Evolutionary conservation across 805 yeast species (phyloP).

Genomic region (Yamadazyma endophytica): DNA sequence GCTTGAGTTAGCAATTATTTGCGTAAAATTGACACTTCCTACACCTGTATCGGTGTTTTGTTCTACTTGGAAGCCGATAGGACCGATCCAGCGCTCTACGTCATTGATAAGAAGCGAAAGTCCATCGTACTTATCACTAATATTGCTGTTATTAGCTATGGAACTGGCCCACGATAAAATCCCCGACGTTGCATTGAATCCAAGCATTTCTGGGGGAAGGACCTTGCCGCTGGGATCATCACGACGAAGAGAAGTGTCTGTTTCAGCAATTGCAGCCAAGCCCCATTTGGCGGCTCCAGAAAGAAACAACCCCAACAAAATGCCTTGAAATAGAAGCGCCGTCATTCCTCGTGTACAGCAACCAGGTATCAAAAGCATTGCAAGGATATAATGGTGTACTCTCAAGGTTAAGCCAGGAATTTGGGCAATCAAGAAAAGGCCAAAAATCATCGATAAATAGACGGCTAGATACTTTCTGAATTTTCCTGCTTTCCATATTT

Average conservation of each 20-base stretch:
- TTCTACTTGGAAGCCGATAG: no score
- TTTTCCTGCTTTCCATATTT: conserved; percentile 74
- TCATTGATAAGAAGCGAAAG: conserved; percentile 74
- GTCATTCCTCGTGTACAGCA: conserved; percentile 70
- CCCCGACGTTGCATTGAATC: conserved; percentile 25
- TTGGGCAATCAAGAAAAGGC: conserved; percentile 40
- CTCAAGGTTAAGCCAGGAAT: conserved; percentile 71
- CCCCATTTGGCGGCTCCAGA: conserved; percentile 95
- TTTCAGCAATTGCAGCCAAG: conserved; percentile 82
- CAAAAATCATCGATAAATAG: conserved; percentile 45
- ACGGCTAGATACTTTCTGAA: conserved; percentile 54
- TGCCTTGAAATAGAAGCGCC: conserved; percentile 77
- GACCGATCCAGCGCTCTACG: conserved; percentile 67
- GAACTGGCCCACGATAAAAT: conserved; percentile 33
- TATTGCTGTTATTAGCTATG: conserved; percentile 2
- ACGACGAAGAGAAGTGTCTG: conserved; percentile 59
- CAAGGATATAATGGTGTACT: conserved; percentile 76
- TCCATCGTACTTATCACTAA: conserved; percentile 1
- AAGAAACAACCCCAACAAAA: conserved; percentile 71
- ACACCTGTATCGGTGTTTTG: no score
- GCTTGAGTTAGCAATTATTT: conserved; percentile 17
- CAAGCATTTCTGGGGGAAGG: conserved; percentile 47
- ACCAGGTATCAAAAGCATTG: conserved; percentile 75
- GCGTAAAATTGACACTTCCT: conserved; percentile 18
- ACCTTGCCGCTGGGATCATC: conserved; percentile 64